Base-by-base conservation (phyloP, 208 protist species). In the Crithidia bombi region DNA sequence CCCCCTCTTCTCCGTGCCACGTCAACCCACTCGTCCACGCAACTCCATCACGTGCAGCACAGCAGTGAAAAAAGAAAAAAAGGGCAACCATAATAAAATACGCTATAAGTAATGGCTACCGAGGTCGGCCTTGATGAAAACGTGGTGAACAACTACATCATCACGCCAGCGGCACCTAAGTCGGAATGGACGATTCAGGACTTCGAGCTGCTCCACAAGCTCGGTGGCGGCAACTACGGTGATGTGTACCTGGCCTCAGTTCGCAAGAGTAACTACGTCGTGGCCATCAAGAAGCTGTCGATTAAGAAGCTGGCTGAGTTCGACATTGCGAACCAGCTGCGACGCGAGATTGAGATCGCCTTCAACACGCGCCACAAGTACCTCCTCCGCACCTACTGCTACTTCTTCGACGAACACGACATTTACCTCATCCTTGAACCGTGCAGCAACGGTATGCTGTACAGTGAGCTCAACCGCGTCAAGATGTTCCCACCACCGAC, bases 371-470 rank as follows among this genome's bases (percentile, higher is more conserved):
- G 98, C 15, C 99, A 99, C 82, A 94, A 96, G 57, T 99, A 99
- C 73, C 98, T 99, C 19, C 81, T 99, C 39, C 92, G 98, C 33
- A 85, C 99, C 33, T 99, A 93, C 76, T 96, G 83, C 23, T 99
- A 99, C 81, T 99, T 99, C 65, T 98, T 98, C 72, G 98, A 99
- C 79, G 80, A 97, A 25, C 92, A 74, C 5, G 89, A 98, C 38
- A 96, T 99, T 17, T 99, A 99, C 79, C 87, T 99, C 9, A 98
- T 99, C 44, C 79, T 99, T 19, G 98, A 99, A 82, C 99, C 97
- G 65, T 99, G 98, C 58, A 92, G 94, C 44, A 85, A 94, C 69
- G 99, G 98, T 3, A 99, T 99, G 90, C 86, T 99, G 6, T 99
- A 99, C 87, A 99, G 98, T 65, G 90, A 98, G 58, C 81, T 99